These are phyloP conservation scores for Nigrospora sphaerica DNA, from an alignment of 2,329 filamentous ascomycete genomes.

Conservation along the genomic window DNA sequence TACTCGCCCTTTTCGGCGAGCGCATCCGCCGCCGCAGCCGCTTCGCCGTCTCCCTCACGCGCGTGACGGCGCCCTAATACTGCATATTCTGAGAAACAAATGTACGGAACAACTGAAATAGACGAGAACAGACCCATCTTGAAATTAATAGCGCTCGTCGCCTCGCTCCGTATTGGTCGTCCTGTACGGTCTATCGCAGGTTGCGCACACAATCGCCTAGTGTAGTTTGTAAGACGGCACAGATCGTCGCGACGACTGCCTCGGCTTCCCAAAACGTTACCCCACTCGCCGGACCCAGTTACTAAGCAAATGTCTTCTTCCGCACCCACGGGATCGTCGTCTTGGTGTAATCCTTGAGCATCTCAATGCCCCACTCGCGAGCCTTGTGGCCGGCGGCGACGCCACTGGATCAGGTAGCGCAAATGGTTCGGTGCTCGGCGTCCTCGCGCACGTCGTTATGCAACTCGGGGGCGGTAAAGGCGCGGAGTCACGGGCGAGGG, in stretches of 20 bases:
- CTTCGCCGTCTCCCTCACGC: slow-evolving; percentile 50
- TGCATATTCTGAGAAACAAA: no score
- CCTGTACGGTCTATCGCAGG: no score
- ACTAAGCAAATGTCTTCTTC: slow-evolving; percentile 1
- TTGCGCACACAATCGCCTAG: no score
- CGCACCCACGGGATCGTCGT: slow-evolving; percentile 11
- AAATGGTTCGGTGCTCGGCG: slow-evolving; percentile 22
- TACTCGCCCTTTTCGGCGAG: slow-evolving; percentile 71
- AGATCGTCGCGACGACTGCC: no score
- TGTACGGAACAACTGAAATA: no score
- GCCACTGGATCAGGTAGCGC: slow-evolving; percentile 31
- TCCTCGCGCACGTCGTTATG: slow-evolving; percentile 32
- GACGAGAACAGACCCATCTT: no score
- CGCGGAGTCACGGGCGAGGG: slow-evolving; percentile 19
- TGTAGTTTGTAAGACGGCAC: no score
- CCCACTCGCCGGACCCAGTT: no score
- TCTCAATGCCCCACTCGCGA: slow-evolving; percentile 33
- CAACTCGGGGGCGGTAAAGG: slow-evolving; percentile 22
- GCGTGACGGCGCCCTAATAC: no score
- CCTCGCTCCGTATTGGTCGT: no score
- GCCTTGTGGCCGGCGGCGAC: slow-evolving; percentile 40
- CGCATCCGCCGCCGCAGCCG: slow-evolving; percentile 68
- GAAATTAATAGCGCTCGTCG: no score
- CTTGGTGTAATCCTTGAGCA: slow-evolving; percentile 22
- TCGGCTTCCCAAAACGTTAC: no score